These are phyloP conservation scores for Coniochaeta hoffmannii DNA, from an alignment of 2,329 filamentous ascomycete genomes.

Conservation along the genomic window DNA sequence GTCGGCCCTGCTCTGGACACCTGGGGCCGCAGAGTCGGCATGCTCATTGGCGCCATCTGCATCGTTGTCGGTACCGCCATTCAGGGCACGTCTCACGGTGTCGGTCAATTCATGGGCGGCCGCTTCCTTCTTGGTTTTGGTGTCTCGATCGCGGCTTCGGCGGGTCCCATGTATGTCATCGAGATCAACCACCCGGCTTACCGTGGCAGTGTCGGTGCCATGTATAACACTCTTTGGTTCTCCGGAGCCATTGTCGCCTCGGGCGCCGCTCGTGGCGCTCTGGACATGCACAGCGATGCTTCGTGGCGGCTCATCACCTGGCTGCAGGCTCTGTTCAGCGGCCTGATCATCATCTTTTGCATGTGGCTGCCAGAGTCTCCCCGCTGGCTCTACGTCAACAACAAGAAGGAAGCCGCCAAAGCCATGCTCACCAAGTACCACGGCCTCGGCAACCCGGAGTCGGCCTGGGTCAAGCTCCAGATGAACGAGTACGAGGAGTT, in stretches of 20 bases:
- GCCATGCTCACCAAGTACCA: conserved; percentile 25
- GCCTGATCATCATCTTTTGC: conserved; percentile 23
- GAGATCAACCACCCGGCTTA: conserved; percentile 36
- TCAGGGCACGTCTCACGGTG: conserved; percentile 30
- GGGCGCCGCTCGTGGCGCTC: conserved; percentile 37
- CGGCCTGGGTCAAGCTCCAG: conserved; percentile 29
- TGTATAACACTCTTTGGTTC: conserved; percentile 39
- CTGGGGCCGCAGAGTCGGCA: conserved; percentile 38
- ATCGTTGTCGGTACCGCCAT: conserved; percentile 39
- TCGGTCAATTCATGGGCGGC: conserved; percentile 43
- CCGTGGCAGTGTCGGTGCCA: conserved; percentile 31
- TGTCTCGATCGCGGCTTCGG: conserved; percentile 36
- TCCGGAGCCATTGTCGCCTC: conserved; percentile 42
- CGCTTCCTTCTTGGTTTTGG: conserved; percentile 55
- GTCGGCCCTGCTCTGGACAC: conserved; percentile 38
- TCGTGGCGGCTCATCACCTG: conserved; percentile 35
- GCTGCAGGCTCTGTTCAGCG: conserved; percentile 36
- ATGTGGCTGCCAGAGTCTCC: conserved; percentile 25
- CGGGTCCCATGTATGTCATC: conserved; percentile 39
- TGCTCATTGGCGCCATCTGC: conserved; percentile 34
- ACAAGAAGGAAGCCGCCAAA: conserved; percentile 18
- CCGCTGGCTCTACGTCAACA: conserved; percentile 22
- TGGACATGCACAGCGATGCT: conserved; percentile 26
- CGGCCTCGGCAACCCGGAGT: conserved; percentile 29
- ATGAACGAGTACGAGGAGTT: conserved; percentile 32